Base-by-base conservation (phyloP, 805 yeast genomes). In the Candida tallmaniae region DNA sequence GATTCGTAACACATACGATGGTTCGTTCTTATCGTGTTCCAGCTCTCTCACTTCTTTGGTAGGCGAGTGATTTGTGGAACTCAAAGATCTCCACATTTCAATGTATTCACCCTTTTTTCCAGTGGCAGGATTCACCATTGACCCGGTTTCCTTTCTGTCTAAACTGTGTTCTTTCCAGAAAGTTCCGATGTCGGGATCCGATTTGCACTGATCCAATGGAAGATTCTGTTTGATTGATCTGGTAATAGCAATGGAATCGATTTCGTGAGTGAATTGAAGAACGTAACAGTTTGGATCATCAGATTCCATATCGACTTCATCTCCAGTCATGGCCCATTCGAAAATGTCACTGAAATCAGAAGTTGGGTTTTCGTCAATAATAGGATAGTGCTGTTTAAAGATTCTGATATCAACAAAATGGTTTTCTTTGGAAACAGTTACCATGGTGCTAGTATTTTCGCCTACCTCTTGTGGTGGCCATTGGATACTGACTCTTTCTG, bases 291-390 rank as follows among this genome's bases (percentile, higher is more conserved):
- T 64, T 5, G 52, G 58, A 23, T 67, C 46, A 6, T 25, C 18
- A 2, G 45, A 16, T 18, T 32, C 33, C 24, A 34, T 10, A 3
- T 56, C 52, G 11, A 56, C 56, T 32, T 74, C 75, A 1, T 50
- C 51, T 2, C 85, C 84, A 4, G 71, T 69, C 53, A 76, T 71
- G 1, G 69, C 74, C 80, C 82, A 74, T 45, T 78, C 78, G 42
- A 75, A 75, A 15, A 60, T 49, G 12, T 59, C 39, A 8, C 48
- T 48, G 26, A 60, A 54, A 23, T 33, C 38, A 4, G 39, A 25
- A 2, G 12, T 13, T 22, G 38, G 38, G 11, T 34, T 22, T n/a
- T 16, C 29, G 13, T 32, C 24, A 15, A 28, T 31, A 12, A 42
- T 32, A 9, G 53, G 55, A 27, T 48, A 48, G 9, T 35, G 27